A percentile compares a stretch with the other conserved stretches of the same genome.
Evolutionary conservation across 2,329 filamentous ascomycete species (phyloP).

Genomic region (Trichoderma sp.): DNA sequence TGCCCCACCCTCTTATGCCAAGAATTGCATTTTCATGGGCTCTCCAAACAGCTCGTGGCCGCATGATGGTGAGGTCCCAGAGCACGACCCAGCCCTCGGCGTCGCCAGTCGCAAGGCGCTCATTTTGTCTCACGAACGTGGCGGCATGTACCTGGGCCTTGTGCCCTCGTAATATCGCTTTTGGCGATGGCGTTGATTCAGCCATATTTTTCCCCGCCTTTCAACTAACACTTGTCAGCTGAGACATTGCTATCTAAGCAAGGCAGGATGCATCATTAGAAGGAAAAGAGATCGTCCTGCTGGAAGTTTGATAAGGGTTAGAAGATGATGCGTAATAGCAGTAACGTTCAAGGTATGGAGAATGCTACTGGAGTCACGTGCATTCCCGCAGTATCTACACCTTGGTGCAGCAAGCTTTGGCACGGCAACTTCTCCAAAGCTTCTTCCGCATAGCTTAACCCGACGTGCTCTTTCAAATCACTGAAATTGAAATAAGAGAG

Average conservation of each 20-base stretch:
- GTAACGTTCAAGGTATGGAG: neutral
- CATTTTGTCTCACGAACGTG: conserved; percentile 70
- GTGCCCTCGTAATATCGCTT: conserved; percentile 80
- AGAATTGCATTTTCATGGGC: conserved; percentile 79
- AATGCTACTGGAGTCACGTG: conserved; percentile 12
- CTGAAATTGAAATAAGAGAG: too few species aligned
- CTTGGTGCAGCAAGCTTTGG: neutral
- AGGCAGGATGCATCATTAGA: neutral
- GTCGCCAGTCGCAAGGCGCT: conserved; percentile 81
- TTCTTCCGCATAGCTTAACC: neutral
- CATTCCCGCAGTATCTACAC: neutral
- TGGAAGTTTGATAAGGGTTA: neutral
- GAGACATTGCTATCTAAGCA: conserved; percentile 12
- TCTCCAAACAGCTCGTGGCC: conserved; percentile 81
- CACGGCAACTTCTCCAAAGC: neutral
- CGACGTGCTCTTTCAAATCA: neutral
- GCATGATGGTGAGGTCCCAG: conserved; percentile 82
- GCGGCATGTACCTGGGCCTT: conserved; percentile 76
- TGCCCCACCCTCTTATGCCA: conserved; percentile 69
- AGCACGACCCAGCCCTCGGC: conserved; percentile 85
- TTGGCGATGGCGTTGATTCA: conserved; percentile 43
- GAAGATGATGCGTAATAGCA: neutral
- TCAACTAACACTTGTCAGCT: neutral
- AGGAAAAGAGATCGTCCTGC: neutral
- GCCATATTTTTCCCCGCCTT: conserved; percentile 32